Evolutionary conservation across 495 filamentous ascomycete genomes (phyloP).

Genomic region (Penicillium macrosclerotiorum): DNA sequence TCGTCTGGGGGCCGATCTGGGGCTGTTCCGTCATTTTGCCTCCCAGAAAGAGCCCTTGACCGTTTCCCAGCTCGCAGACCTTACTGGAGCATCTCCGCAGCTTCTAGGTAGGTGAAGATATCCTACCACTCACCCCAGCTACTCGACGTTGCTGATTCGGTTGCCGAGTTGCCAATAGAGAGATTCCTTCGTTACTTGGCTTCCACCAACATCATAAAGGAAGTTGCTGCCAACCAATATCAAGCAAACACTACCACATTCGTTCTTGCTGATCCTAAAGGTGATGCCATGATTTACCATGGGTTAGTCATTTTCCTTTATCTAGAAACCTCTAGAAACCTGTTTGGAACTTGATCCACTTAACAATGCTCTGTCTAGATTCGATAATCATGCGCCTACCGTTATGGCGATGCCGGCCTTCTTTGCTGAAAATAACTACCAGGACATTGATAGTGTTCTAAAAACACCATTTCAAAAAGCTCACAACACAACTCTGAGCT

Average conservation of each 20-base stretch:
- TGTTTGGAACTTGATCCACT: too few relatives aligned
- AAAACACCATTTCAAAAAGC: constrained; percentile 41
- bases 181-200: constrained; percentile 47
- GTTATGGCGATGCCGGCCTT: constrained; percentile 35
- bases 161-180: too few relatives aligned
- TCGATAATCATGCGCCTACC: constrained; percentile 26
- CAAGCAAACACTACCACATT: constrained; percentile 30
- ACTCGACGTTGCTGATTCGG: neutral
- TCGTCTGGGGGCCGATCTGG: constrained; percentile 33
- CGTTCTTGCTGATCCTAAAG: constrained; percentile 23
- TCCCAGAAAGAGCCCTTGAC: constrained; percentile 21
- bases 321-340: too few relatives aligned
- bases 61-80: constrained; percentile 28
- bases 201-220: constrained; percentile 33
- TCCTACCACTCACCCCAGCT: neutral
- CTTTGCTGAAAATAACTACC: constrained; percentile 38
- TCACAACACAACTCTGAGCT: constrained; percentile 35
- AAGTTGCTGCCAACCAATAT: constrained; percentile 33
- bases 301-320: constrained; percentile 17
- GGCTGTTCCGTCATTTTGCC: constrained; percentile 32
- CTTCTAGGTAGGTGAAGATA: constrained; percentile 29
- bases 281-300: constrained; percentile 31
- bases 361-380: too few relatives aligned
- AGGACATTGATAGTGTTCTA: constrained; percentile 30
- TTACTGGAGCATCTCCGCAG: constrained; percentile 24